Evolutionary conservation across 106 monocot genomes (phyloP), one percentile per base, ranked within the genome.

Genomic region (Xerophyta viscosa): DNA sequence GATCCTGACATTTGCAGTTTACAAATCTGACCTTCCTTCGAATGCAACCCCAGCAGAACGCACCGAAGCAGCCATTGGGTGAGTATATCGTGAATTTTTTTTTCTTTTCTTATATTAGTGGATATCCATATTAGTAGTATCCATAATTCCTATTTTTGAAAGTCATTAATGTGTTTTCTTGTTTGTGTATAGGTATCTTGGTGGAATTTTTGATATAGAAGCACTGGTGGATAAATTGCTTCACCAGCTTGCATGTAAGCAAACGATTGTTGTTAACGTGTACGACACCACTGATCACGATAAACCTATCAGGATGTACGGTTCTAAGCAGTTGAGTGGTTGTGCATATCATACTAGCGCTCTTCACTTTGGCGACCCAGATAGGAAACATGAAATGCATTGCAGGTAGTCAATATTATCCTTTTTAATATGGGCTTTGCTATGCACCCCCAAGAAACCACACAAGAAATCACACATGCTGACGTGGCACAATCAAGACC

Each of bases 161-260:
- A n/a, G n/a, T n/a, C n/a, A n/a, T n/a, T n/a, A n/a, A n/a, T n/a
- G n/a, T n/a, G n/a, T n/a, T n/a, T n/a, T n/a, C n/a, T n/a, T n/a
- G n/a, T n/a, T n/a, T n/a, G n/a, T n/a, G n/a, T 39, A 39, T 15
- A 99, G 98, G 70, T 99, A 99, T 47, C 60, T 99, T 50, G 90
- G 98, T 57, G 98, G 98, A 48, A 86, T 99, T 36, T 99, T 99
- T 67, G 98, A 99, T 52, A 73, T 99, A 36, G 90, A 99, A 64
- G 66, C 98, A 41, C 59, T 99, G 24, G 86, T 99, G n/a, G 86
- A 99, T 64, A 99, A 99, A 59, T 65, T 86, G 51, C 83, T 99
- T 39, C 80, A 99, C 56, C 90, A 99, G 66, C 80, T 99, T 33
- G 82, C 98, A 2, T 75, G 98, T 48, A 90, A 99, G 77, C 86